Base-by-base conservation (phyloP, 1,284 basidiomycete genomes). In the Takashimella tepidaria region DNA sequence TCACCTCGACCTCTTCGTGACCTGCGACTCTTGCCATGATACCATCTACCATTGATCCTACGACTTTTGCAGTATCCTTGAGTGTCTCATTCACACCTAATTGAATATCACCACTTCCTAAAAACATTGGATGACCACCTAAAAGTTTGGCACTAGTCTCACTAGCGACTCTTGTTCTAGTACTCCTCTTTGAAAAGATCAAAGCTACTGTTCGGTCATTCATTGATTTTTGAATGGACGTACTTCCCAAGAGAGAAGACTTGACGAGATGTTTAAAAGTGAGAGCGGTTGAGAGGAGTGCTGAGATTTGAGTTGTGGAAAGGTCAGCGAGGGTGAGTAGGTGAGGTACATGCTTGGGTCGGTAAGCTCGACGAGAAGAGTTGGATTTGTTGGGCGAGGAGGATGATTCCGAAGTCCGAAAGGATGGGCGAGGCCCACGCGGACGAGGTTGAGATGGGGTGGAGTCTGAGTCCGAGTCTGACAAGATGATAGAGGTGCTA, bases 21-120 rank as follows among this genome's bases (percentile, higher is more conserved):
- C 83, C 87, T 5, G 88, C 90, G 1, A 98, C 95, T 46, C 96
- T 86, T 20, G 95, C 96, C 78, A 98, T 97, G 61, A 98, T 91
- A 19, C 95, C 96, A 74, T 98, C 87, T 53, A 87, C 88, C 93
- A 98, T 97, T 16, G 89, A 89, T 19, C 89, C 86, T 58, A 96
- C 83, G 13, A 98, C 89, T 55, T 68, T 73, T 12, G 90, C 87
- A 0, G 89, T 86, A 77, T 98, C 96, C 47, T 87, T 80, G 19
- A 86, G 73, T 42, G 79, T 85, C 81, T 98, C 95, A 74, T 98
- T 98, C 27, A 98, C 93, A 50, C 95, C 95, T 26, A 98, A 80
- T 69, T 98, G 95, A 56, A 98, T 96, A 72, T 98, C 95, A 1
- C 87, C 84, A 42, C 79, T 79, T 2, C 92, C 90, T n/a, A 98